Evolutionary conservation across 352 stramenopile genomes (phyloP), one percentile per base, ranked within the genome.

Genomic region (Thraustochytrium sp.): DNA sequence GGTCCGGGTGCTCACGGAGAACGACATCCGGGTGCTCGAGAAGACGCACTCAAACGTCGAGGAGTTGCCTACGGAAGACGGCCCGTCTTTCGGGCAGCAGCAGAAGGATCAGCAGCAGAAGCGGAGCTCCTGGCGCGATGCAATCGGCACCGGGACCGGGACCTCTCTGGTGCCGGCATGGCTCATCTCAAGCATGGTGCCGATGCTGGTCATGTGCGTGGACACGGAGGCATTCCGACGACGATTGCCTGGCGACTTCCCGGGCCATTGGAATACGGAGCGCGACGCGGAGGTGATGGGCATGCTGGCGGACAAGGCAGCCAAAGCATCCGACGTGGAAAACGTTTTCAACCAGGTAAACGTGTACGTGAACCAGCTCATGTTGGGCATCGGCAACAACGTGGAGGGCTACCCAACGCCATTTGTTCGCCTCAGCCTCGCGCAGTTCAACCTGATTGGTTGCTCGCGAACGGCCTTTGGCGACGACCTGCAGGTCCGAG

Each of bases 351-450:
- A 82, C 40, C 49, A 76, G n/a, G 2, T 54, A n/a, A 76, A 51
- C 49, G n/a, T 82, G n/a, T 51, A 65, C 53, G 38, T 82, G 4
- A 54, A 42, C 23, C 74, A 82, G 46, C 21, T 82, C 18, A 76
- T 82, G 74, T 26, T 82, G 11, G 48, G 74, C 4, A 26, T 82
- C 36, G 74, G 74, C 16, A 82, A 82, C 31, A 82, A 82, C 55
- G 9, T 82, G 13, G 31, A 82, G 3, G 74, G 74, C 53, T 82
- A 76, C 46, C 74, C 74, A 11, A 44, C 26, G 26, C 74, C 74
- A 4, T 82, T 82, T 29, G n/a, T 73, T 9, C 51, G 74, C 18
- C 23, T 82, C 53, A 44, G n/a, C 36, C 37, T 82, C 23, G 53
- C 51, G 13, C 34, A 76, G 13, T 55, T 82, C 5, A 65, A 82